Conservation (phyloP, 116 monocot species). For the Dioscorea cayenensis region DNA sequence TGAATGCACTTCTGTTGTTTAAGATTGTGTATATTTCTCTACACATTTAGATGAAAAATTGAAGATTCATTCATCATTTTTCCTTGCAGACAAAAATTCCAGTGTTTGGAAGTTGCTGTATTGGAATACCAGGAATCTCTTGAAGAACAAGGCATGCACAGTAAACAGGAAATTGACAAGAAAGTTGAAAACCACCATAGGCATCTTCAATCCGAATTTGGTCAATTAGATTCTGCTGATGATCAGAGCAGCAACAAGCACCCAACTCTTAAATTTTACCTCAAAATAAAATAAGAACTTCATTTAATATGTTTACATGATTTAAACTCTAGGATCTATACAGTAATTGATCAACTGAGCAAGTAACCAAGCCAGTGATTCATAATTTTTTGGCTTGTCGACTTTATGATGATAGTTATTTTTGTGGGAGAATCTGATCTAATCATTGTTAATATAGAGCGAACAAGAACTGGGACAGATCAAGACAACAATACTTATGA, state of each 20-base stretch:
- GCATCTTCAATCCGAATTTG: conserved; percentile 72
- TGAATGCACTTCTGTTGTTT: background rate
- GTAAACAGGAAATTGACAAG: conserved; percentile 74
- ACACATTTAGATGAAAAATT: background rate
- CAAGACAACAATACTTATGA: conserved; percentile 40
- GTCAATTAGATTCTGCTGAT: conserved; percentile 57
- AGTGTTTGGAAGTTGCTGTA: conserved; percentile 93
- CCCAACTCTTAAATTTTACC: conserved; percentile 33
- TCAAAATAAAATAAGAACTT: background rate
- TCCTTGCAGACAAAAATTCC: conserved; percentile 73
- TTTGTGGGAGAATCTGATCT: background rate
- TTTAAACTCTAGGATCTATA: background rate
- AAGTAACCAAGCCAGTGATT: background rate
- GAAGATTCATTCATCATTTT: background rate
- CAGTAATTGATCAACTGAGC: background rate
- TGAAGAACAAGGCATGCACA: conserved; percentile 74
- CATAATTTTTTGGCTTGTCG: too few relatives aligned
- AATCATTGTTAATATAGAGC: conserved; percentile 36
- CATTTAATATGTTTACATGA: background rate
- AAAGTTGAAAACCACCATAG: conserved; percentile 63
- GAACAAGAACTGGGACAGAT: conserved; percentile 36
- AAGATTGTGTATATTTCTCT: background rate
- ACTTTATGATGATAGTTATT: background rate
- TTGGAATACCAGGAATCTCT: conserved; percentile 96
- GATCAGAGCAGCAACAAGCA: conserved; percentile 23